These are phyloP conservation scores for Eudorina sp. DNA, from an alignment of 139 green algal genomes.

Conservation along the genomic window DNA sequence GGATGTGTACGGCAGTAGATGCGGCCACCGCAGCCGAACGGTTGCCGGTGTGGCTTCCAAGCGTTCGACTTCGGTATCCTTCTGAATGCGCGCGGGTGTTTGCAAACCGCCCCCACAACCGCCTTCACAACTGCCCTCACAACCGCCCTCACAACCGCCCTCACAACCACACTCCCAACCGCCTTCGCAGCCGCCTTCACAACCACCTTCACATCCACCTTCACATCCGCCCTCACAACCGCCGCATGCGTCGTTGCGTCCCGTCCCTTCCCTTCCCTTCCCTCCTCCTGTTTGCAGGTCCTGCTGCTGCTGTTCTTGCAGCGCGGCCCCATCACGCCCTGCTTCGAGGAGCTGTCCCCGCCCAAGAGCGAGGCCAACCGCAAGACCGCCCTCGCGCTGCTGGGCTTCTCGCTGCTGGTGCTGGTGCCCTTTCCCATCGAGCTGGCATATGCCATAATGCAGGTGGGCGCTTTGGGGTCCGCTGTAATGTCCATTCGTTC, in stretches of 20 bases:
- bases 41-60: too few species aligned
- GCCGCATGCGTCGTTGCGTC: too few species aligned
- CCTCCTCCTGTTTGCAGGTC: not conserved
- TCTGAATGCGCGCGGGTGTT: too few species aligned
- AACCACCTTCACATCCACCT: not conserved
- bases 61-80: too few species aligned
- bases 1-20: too few species aligned
- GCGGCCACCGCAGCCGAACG: too few species aligned
- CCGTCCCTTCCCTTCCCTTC: too few species aligned
- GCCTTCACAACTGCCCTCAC: too few species aligned
- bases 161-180: not conserved
- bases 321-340: constrained; percentile 77
- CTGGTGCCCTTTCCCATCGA: constrained; percentile 80
- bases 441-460: constrained; percentile 51
- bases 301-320: constrained; percentile 84
- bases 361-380: constrained; percentile 37
- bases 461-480: too few species aligned
- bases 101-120: too few species aligned
- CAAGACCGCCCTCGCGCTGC: constrained; percentile 50
- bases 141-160: not conserved
- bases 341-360: constrained; percentile 55
- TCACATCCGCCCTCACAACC: too few species aligned
- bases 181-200: not conserved
- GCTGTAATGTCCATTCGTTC: too few species aligned
- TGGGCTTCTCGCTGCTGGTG: constrained; percentile 78